Conservation (phyloP, 2,329 filamentous ascomycete genomes). For the Davidsoniella virescens region DNA sequence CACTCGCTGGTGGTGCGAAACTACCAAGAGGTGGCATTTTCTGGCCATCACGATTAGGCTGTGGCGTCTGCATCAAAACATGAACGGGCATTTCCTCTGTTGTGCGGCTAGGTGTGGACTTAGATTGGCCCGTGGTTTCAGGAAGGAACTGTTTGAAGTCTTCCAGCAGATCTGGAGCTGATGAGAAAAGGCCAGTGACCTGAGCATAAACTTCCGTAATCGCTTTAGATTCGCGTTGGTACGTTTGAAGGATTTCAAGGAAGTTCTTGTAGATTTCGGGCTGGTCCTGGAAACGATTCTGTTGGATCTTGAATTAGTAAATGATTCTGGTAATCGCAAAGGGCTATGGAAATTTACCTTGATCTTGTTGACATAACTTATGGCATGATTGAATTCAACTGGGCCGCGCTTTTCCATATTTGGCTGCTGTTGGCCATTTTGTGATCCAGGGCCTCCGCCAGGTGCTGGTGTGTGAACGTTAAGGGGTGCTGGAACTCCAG, state of each 20-base stretch:
- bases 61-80: slow-evolving; percentile 36
- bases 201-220: slow-evolving; percentile 98
- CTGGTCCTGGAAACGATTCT: slow-evolving; percentile 94
- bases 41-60: slow-evolving; percentile 42
- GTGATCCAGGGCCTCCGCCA: slow-evolving; percentile 34
- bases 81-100: slow-evolving; percentile 43
- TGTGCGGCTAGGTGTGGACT: slow-evolving; percentile 36
- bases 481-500: slow-evolving; percentile 28
- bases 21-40: slow-evolving; percentile 90
- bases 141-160: slow-evolving; percentile 98
- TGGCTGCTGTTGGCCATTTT: slow-evolving; percentile 46
- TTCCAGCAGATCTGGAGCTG: slow-evolving; percentile 83
- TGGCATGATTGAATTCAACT: slow-evolving; percentile 97
- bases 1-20: slow-evolving; percentile 69
- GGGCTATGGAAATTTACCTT: slow-evolving; percentile 48
- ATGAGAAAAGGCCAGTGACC: slow-evolving; percentile 84
- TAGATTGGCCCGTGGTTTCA: slow-evolving; percentile 51
- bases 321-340: background rate
- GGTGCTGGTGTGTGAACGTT: slow-evolving; percentile 46
- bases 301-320: background rate
- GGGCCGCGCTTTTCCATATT: slow-evolving; percentile 74
- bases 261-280: slow-evolving; percentile 99
- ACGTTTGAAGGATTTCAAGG: slow-evolving; percentile 92
- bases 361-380: slow-evolving; percentile 99
- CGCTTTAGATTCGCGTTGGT: slow-evolving; percentile 92